These are phyloP conservation scores for Musa troglodytarum DNA, from an alignment of 176 grass and related monocot species.

Conservation along the genomic window DNA sequence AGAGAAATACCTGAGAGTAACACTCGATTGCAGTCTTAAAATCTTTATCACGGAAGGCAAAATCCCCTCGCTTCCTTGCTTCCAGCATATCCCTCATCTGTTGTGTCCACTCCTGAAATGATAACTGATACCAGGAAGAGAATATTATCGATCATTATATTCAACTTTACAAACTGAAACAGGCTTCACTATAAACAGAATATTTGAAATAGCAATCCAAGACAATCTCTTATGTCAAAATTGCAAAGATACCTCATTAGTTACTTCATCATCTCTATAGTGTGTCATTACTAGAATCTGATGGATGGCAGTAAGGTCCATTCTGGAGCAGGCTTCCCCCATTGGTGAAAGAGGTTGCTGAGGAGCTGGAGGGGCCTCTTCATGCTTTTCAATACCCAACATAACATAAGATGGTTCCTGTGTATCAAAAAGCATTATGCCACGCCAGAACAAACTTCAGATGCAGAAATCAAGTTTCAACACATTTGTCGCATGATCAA, in stretches of 20 bases:
- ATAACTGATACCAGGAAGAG: constrained; percentile 38
- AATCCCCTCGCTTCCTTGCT: constrained; percentile 77
- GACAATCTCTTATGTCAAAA: not conserved
- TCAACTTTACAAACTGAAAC: not conserved
- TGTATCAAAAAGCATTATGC: not conserved
- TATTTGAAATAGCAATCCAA: not conserved
- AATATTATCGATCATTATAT: not conserved
- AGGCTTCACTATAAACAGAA: not conserved
- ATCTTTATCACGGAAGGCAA: constrained; percentile 95
- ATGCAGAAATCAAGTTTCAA: not conserved
- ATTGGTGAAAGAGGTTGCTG: constrained; percentile 68
- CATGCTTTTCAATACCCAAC: constrained; percentile 66
- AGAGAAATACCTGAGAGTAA: constrained; percentile 65
- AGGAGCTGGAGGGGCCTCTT: constrained; percentile 47
- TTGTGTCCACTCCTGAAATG: constrained; percentile 98
- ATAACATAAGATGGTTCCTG: constrained; percentile 79
- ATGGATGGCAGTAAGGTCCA: constrained; percentile 92
- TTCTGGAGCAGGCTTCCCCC: constrained; percentile 95
- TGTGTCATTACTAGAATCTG: constrained; percentile 71
- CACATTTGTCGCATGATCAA: not conserved
- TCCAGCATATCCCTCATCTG: constrained; percentile 98
- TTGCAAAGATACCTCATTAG: constrained; percentile 60
- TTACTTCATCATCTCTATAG: constrained; percentile 89
- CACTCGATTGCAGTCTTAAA: constrained; percentile 80
- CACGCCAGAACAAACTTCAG: not conserved